Conservation (phyloP, 305 asterid species). For the Fraxinus ornus region DNA sequence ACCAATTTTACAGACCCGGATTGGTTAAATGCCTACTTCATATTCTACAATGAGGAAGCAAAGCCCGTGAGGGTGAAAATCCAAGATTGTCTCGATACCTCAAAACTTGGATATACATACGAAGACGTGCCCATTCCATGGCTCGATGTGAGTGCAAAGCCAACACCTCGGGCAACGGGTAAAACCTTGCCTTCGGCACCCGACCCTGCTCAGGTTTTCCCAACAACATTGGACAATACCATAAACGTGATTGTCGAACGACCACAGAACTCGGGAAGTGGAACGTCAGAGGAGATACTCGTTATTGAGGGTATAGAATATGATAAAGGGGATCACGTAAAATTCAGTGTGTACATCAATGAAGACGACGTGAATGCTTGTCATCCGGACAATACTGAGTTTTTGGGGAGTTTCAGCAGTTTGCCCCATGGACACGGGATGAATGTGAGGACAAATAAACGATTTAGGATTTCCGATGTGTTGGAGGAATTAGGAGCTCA, state of each 20-base stretch:
- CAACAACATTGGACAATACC: not conserved
- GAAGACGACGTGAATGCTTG: not conserved
- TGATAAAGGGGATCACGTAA: not conserved
- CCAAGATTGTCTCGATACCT: not conserved
- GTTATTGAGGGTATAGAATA: not conserved
- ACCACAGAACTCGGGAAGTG: not conserved
- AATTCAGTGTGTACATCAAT: not conserved
- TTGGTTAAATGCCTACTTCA: slow-evolving; percentile 24
- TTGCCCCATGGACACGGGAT: not conserved
- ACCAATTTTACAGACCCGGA: slow-evolving; percentile 17
- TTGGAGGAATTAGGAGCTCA: not conserved
- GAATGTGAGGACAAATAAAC: not conserved
- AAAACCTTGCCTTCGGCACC: not conserved
- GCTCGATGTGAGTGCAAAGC: not conserved
- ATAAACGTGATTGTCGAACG: not conserved
- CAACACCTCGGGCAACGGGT: not conserved
- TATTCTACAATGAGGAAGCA: not conserved
- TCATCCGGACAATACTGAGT: not conserved
- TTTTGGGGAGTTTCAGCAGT: not conserved
- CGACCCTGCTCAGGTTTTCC: not conserved
- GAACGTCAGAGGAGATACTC: not conserved
- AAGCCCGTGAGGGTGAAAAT: not conserved
- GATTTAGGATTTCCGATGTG: slow-evolving; percentile 18
- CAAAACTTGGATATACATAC: not conserved
- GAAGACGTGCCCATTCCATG: not conserved